phyloP scores from a whole-genome alignment of 352 stramenopile species.

The Thraustochytrium striatum region DNA sequence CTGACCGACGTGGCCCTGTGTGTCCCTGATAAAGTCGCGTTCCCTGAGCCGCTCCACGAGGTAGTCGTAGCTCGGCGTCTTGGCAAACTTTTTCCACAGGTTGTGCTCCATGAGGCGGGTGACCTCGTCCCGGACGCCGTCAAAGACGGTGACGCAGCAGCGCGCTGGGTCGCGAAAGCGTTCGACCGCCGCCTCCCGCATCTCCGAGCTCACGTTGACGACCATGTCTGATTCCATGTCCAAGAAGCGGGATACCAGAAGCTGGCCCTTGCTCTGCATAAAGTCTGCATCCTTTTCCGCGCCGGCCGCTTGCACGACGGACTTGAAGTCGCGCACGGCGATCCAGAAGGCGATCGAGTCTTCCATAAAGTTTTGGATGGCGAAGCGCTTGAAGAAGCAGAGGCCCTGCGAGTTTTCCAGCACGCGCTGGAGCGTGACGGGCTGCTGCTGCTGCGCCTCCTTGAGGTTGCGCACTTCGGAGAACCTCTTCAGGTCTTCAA shows the following conservation, averaged over 20 bases:
- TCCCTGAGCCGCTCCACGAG: conserved; percentile 14
- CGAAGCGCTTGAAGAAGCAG: conserved; percentile 29
- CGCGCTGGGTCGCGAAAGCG: conserved; percentile 17
- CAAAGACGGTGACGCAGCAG: conserved; percentile 13
- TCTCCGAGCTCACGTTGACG: conserved; percentile 37
- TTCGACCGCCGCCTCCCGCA: not conserved
- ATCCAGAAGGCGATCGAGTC: conserved; percentile 48
- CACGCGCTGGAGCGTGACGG: conserved; percentile 19
- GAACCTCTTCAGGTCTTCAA: conserved; percentile 19
- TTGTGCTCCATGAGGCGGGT: conserved; percentile 40
- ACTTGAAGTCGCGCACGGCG: conserved; percentile 38
- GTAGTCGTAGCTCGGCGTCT: conserved; percentile 18
- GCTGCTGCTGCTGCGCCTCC: not conserved
- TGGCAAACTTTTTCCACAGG: conserved; percentile 33
- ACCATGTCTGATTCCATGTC: not conserved
- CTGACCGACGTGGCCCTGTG: conserved; percentile 35
- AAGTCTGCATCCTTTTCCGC: not conserved
- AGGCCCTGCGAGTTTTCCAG: conserved; percentile 36
- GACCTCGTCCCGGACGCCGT: conserved; percentile 27
- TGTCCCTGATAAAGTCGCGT: conserved; percentile 31
- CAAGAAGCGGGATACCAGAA: not conserved
- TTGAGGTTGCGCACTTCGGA: conserved; percentile 25
- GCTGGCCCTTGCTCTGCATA: conserved; percentile 21
- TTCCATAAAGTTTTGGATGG: conserved; percentile 50
- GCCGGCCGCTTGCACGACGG: not conserved